Base-by-base conservation (phyloP, 805 yeast genomes). In the Naumovozyma baii region DNA sequence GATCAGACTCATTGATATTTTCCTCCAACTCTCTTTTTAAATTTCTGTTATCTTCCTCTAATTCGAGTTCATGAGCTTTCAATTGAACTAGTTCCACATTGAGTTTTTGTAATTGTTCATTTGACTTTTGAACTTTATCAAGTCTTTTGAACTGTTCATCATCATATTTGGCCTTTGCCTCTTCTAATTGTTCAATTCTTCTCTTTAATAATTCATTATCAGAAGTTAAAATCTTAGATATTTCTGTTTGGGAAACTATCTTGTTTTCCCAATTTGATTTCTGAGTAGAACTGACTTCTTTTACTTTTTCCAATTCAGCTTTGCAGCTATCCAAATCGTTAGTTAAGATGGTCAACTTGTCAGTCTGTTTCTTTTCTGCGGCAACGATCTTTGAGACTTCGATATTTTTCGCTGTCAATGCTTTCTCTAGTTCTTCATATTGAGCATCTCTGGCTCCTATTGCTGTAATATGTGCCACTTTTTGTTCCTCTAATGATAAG, bases 181-280 rank as follows among this genome's bases (percentile, higher is more conserved):
- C 44, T 42, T 52, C 56, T n/a, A 50, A 39, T 18, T 48, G 48
- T 10, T 33, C 35, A 13, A 49, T 25, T 18, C 56, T 47, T 20
- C 40, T 33, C 34, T 51, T 55, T 35, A 57, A 39, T 8, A 46
- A 44, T 5, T 56, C 56, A 26, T 52, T 53, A 37, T 61, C 66
- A 3, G 59, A 49, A 5, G 46, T 42, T 1, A 62, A 47, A 14
- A 63, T 49, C 18, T 55, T 54, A 29, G 57, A 46, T 3, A 65
- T 52, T 18, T 63, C 66, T 15, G 48, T 48, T 43, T 66, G 69
- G 1, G 66, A 58, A 16, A 58, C 50, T 15, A 66, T 32, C 43
- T 66, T 63, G 33, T 59, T 55, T 18, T 66, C 66, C 34, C 51
- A 61, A n/a, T 48, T 52, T 3, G 55, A 46, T 30, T 52, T 48